Base-by-base conservation (phyloP, 441 rosid genomes). In the Lepidium campestre region DNA sequence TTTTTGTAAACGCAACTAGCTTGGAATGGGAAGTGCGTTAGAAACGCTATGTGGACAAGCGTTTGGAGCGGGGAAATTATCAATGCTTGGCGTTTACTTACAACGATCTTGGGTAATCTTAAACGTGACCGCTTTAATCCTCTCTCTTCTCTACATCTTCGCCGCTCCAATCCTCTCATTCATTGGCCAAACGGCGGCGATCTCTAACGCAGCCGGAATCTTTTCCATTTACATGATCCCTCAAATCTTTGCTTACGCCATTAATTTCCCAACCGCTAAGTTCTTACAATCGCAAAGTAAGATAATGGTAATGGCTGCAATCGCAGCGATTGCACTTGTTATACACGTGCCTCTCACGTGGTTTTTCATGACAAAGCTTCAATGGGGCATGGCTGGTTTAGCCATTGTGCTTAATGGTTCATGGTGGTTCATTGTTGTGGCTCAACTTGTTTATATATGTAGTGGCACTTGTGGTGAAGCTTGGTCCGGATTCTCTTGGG, bases 1-100 rank as follows among this genome's bases (percentile, higher is more conserved):
- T 7, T 7, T 11, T 46, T 71, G 3, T 36, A n/a, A 19, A 27
- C 27, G 14, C 15, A 22, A 68, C 4, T 67, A 82, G 86, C 82
- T 82, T 34, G 86, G 86, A 46, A 82, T 82, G 86, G 84, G 82
- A 54, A 82, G 84, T 54, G 82, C 83, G 35, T 73, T 82, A 13
- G 86, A 82, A 72, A 82, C 83, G 46, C 77, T 82, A 39, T 82
- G 86, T 72, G 83, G 83, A 1, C 86, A 82, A 76, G 86, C 83
- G 23, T 73, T 62, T 65, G 83, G 86, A 60, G 86, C 86, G 0
- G 79, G 82, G 2, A 74, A 74, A 62, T 10, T 82, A 9, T 61
- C 77, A 17, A 82, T 78, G 82, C 77, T 80, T 19, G 86, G 84
- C 40, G 67, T 78, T 47, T 80, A 80, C 70, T 48, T 80, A 48